Conservation (phyloP, 75 land plant species). For the Selaginella tamariscina region DNA sequence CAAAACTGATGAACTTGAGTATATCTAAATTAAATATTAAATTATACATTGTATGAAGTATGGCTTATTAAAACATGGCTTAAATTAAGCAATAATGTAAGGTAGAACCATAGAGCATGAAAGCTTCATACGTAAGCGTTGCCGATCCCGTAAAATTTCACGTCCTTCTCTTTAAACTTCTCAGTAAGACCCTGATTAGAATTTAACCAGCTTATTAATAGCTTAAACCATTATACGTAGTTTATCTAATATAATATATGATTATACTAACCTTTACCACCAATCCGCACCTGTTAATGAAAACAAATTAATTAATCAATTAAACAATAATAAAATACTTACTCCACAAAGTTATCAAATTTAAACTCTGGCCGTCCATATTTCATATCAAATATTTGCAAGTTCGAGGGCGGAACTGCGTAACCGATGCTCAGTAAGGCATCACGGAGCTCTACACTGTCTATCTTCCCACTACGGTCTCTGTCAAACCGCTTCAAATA, state of each 20-base stretch:
- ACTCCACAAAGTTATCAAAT: conserved; percentile 89
- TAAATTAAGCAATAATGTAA: conserved; percentile 52
- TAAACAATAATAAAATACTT: conserved; percentile 21
- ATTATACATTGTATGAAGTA: too few species aligned
- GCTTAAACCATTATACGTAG: too few species aligned
- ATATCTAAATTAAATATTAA: too few species aligned
- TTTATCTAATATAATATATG: background rate
- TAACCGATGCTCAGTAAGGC: conserved; percentile 75
- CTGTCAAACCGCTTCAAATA: conserved; percentile 71
- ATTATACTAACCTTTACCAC: conserved; percentile 31
- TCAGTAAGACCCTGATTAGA: conserved; percentile 56
- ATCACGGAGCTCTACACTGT: conserved; percentile 53
- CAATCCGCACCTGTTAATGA: conserved; percentile 35
- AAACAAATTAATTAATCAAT: too few species aligned
- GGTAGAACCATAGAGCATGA: conserved; percentile 56
- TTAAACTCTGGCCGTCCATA: conserved; percentile 63
- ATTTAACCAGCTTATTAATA: too few species aligned
- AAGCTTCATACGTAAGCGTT: conserved; percentile 40
- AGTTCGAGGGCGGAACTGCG: conserved; percentile 45
- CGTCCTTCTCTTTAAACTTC: conserved; percentile 59
- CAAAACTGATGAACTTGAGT: too few species aligned
- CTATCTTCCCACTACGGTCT: conserved; percentile 80
- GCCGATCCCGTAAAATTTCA: conserved; percentile 39
- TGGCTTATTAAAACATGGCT: too few species aligned
- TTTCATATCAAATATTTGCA: conserved; percentile 61